Evolutionary conservation across 306 rosid species (phyloP).

Genomic region (Vigna angularis): DNA sequence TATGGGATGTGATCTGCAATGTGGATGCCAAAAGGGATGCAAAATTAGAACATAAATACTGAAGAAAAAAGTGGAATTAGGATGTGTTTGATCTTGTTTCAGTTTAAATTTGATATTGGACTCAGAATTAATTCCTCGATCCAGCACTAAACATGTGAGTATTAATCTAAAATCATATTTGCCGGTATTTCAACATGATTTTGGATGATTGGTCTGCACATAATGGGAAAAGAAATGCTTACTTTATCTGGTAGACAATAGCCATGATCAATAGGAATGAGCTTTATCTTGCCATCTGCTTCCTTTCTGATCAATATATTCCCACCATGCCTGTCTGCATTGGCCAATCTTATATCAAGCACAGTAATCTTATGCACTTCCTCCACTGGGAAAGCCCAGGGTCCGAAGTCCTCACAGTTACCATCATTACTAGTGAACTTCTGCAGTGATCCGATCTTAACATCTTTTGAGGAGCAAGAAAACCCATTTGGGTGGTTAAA

Average conservation of each 20-base stretch:
- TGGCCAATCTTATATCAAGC: slow-evolving; percentile 85
- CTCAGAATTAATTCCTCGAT: not conserved
- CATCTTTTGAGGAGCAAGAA: slow-evolving; percentile 51
- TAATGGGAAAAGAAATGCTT: slow-evolving; percentile 31
- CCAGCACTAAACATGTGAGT: not conserved
- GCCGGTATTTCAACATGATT: not conserved
- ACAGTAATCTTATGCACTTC: slow-evolving; percentile 85
- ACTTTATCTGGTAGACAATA: slow-evolving; percentile 84
- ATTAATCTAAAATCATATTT: not conserved
- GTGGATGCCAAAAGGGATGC: not conserved
- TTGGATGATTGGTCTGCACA: not conserved
- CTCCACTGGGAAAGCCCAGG: slow-evolving; percentile 61
- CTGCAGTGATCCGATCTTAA: slow-evolving; percentile 81
- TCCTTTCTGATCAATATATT: slow-evolving; percentile 68
- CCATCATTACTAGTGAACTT: slow-evolving; percentile 69
- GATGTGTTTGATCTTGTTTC: not conserved
- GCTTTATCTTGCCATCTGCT: slow-evolving; percentile 53
- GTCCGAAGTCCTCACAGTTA: slow-evolving; percentile 84
- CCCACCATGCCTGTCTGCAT: slow-evolving; percentile 89
- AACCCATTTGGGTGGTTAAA: slow-evolving; percentile 62
- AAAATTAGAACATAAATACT: too few relatives aligned
- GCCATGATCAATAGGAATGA: slow-evolving; percentile 88
- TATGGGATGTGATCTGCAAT: not conserved
- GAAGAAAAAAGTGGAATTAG: too few relatives aligned
- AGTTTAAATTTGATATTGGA: not conserved